Base-by-base conservation (phyloP, 2,329 filamentous ascomycete species). In the Beauveria sp. region DNA sequence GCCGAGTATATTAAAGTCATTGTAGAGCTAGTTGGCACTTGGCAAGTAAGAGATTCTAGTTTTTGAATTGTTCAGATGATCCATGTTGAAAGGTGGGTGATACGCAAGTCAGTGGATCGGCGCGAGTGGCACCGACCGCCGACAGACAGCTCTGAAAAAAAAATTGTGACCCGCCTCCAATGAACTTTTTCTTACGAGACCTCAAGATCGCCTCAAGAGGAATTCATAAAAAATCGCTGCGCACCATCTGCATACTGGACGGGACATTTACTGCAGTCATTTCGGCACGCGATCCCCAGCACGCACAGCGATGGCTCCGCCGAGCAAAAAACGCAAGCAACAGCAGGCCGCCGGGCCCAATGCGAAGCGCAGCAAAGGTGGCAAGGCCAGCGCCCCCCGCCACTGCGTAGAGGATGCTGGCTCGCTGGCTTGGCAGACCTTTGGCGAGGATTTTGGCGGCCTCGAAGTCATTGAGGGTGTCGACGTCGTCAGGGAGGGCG, bases 401-500 rank as follows among this genome's bases (percentile, higher is more conserved):
- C 70, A 66, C 48, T 66, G 65, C 45, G 69, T 76, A 2, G 75
- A 83, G 24, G 75, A 77, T 49, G 73, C 79, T 34, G 74, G 80
- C 65, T 74, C 80, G 1, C 74, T 88, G 49, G 72, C 76, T 71
- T 88, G 85, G 85, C 78, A 82, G 67, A 87, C 93, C 51, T 91
- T 97, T 75, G 90, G 90, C n/a, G 92, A 96, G 66, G 95, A 95
- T 0, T 97, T 99, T 73, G 96, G 88, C 68, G 92, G 90, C 0
- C 77, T 99, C 1, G 92, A 99, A 69, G 93, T 98, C 69, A 88
- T 98, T 52, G 90, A 96, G 18, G 91, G 90, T 57, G 90, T 99
- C 1, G 90, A 96, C 34, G 81, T 99, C n/a, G 79, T 96, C 48
- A 84, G 82, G 64, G 80, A 88, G 34, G 86, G 85, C 8, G 76